Evolutionary conservation across 2,329 filamentous ascomycete species (phyloP).

Genomic region (Nemania diffusa): DNA sequence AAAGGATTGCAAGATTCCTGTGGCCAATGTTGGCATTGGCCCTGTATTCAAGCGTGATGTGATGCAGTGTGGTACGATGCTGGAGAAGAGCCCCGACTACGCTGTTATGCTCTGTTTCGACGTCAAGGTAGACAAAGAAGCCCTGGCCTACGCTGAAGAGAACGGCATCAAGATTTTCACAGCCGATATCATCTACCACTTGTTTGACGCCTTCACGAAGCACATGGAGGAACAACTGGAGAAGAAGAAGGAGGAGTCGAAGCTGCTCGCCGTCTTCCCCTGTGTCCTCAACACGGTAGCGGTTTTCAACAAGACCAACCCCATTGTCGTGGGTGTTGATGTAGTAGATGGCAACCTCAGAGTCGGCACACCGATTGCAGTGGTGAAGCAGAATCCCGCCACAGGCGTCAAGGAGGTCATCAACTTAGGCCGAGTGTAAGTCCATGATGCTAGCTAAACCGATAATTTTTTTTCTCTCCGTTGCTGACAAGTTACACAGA

Average conservation of each 20-base stretch:
- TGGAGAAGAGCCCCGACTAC: slow-evolving; percentile 93
- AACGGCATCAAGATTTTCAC: slow-evolving; percentile 98
- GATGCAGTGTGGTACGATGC: slow-evolving; percentile 93
- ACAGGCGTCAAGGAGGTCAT: slow-evolving; percentile 88
- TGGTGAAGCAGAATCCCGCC: slow-evolving; percentile 81
- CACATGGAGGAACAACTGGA: slow-evolving; percentile 90
- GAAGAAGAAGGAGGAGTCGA: slow-evolving; percentile 95
- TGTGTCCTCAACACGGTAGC: slow-evolving; percentile 90
- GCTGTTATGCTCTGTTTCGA: slow-evolving; percentile 99
- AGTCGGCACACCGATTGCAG: slow-evolving; percentile 89
- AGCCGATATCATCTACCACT: slow-evolving; percentile 98
- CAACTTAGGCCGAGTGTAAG: slow-evolving; percentile 90
- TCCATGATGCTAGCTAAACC: slow-evolving; percentile 42
- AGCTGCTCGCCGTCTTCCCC: slow-evolving; percentile 95
- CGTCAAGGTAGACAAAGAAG: slow-evolving; percentile 98
- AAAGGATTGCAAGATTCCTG: slow-evolving; percentile 94
- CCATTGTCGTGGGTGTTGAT: slow-evolving; percentile 95
- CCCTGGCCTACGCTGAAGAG: slow-evolving; percentile 88
- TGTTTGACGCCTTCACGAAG: slow-evolving; percentile 96
- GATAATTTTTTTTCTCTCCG: slow-evolving; percentile 11
- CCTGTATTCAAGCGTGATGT: slow-evolving; percentile 98
- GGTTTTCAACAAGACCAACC: slow-evolving; percentile 97
- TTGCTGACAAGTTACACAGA: slow-evolving; percentile 59
- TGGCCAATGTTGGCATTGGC: slow-evolving; percentile 96
- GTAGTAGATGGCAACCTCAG: slow-evolving; percentile 89